These are phyloP conservation scores for Aspergillus sp. DNA, from an alignment of 2,329 filamentous ascomycete species.

Conservation along the genomic window DNA sequence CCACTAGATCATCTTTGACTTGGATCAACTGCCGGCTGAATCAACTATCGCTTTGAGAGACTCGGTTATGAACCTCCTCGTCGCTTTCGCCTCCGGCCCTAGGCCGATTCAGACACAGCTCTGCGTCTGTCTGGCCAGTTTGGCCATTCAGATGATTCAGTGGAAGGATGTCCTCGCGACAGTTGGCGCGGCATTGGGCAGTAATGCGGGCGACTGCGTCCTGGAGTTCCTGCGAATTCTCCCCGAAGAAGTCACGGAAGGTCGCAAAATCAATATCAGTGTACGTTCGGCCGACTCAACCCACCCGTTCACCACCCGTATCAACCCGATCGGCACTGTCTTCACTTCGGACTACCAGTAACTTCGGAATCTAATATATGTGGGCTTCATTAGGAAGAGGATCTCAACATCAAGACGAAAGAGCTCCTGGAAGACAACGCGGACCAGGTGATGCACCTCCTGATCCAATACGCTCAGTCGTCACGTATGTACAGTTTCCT, in stretches of 20 bases:
- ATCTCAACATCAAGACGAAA: constrained; percentile 77
- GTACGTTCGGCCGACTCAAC: constrained; percentile 67
- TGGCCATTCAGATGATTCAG: constrained; percentile 92
- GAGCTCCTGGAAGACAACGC: constrained; percentile 91
- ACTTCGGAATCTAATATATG: constrained; percentile 48
- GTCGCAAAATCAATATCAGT: constrained; percentile 98
- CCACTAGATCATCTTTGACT: constrained; percentile 87
- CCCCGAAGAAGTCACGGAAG: constrained; percentile 97
- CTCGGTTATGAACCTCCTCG: constrained; percentile 78
- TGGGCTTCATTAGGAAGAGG: constrained; percentile 75
- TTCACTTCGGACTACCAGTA: constrained; percentile 6
- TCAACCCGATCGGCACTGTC: constrained; percentile 32
- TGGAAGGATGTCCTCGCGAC: constrained; percentile 91
- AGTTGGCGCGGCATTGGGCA: constrained; percentile 71
- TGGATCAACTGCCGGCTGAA: constrained; percentile 77
- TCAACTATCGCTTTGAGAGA: constrained; percentile 75
- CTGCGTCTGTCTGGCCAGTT: constrained; percentile 87
- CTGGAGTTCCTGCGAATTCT: constrained; percentile 95
- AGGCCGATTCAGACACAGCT: constrained; percentile 85
- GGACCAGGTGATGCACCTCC: constrained; percentile 76
- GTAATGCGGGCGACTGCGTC: constrained; percentile 75
- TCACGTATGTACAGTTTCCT: constrained; percentile 59
- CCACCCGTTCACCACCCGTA: constrained; percentile 41
- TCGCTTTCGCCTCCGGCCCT: constrained; percentile 75
- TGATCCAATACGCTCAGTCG: constrained; percentile 88